phyloP scores from a whole-genome alignment of 352 stramenopile genomes.

The Phytopythium boreale region DNA sequence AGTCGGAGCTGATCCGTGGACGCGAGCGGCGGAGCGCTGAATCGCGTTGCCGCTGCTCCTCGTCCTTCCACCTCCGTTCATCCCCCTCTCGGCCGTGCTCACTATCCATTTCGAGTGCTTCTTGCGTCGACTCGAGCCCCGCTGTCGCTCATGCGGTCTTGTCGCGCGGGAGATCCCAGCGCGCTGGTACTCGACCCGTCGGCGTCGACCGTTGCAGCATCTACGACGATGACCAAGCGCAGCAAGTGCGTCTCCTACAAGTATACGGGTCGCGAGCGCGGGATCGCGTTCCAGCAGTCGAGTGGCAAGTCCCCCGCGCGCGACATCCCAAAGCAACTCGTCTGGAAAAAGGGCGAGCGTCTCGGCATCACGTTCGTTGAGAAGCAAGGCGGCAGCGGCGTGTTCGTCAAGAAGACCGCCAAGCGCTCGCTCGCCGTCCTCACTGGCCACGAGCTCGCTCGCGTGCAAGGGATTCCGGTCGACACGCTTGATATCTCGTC shows the following conservation, averaged over 20 bases:
- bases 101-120: neutral
- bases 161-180: neutral
- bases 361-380: slow-evolving; percentile 53
- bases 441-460: slow-evolving; percentile 40
- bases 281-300: slow-evolving; percentile 39
- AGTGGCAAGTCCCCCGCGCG: slow-evolving; percentile 30
- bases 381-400: slow-evolving; percentile 21
- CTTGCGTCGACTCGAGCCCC: neutral
- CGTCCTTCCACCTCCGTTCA: neutral
- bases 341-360: slow-evolving; percentile 41
- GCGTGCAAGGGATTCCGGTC: slow-evolving; percentile 35
- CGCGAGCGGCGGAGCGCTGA: neutral
- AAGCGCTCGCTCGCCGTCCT: slow-evolving; percentile 20
- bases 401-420: slow-evolving; percentile 39
- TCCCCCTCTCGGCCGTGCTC: neutral
- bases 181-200: neutral
- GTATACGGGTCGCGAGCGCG: slow-evolving; percentile 34
- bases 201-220: neutral
- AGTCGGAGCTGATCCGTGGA: neutral
- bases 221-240: neutral
- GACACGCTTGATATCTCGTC: slow-evolving; percentile 26
- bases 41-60: neutral
- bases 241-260: slow-evolving; percentile 9
- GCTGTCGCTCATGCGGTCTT: neutral
- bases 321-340: slow-evolving; percentile 25